Evolutionary conservation across 2,329 filamentous ascomycete genomes (phyloP).

Genomic region (Mycosphaerelloides madeirae): DNA sequence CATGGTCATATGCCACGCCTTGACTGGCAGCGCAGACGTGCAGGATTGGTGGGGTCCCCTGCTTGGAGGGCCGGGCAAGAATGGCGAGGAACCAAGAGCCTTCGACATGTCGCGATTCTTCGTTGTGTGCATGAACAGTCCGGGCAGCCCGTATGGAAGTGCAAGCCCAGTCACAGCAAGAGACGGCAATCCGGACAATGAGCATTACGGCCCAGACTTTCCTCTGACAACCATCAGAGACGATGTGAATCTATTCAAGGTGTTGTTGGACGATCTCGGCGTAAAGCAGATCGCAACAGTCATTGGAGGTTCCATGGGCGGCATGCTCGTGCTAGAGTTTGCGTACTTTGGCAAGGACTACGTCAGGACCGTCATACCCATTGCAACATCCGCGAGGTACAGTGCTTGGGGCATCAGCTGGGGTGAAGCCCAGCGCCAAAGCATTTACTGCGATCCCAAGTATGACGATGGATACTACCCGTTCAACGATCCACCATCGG

Average conservation of each 20-base stretch:
- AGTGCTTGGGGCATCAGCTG: constrained; percentile 89
- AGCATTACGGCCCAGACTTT: constrained; percentile 89
- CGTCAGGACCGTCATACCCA: constrained; percentile 73
- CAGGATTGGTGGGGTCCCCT: constrained; percentile 85
- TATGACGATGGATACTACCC: constrained; percentile 96
- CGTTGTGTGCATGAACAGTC: constrained; percentile 77
- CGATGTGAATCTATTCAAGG: constrained; percentile 82
- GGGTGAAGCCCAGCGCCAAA: constrained; percentile 83
- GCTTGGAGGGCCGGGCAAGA: constrained; percentile 67
- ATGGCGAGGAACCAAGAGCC: constrained; percentile 41
- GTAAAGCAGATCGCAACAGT: constrained; percentile 73
- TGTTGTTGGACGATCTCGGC: constrained; percentile 74
- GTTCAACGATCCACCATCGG: constrained; percentile 78
- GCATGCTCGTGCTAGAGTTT: constrained; percentile 89
- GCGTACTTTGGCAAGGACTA: constrained; percentile 86
- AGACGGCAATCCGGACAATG: constrained; percentile 69
- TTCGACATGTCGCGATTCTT: constrained; percentile 83
- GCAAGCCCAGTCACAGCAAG: constrained; percentile 86
- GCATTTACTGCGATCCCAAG: constrained; percentile 96
- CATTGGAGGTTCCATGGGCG: constrained; percentile 78
- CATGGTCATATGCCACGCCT: constrained; percentile 71
- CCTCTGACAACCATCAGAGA: constrained; percentile 92
- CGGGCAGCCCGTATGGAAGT: constrained; percentile 80
- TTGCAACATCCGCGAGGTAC: constrained; percentile 78
- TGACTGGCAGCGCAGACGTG: constrained; percentile 81